Evolutionary conservation across 202 grass and related monocot genomes (phyloP), one percentile per base, ranked within the genome.

Genomic region (Dendrocalamus latiflorus): DNA sequence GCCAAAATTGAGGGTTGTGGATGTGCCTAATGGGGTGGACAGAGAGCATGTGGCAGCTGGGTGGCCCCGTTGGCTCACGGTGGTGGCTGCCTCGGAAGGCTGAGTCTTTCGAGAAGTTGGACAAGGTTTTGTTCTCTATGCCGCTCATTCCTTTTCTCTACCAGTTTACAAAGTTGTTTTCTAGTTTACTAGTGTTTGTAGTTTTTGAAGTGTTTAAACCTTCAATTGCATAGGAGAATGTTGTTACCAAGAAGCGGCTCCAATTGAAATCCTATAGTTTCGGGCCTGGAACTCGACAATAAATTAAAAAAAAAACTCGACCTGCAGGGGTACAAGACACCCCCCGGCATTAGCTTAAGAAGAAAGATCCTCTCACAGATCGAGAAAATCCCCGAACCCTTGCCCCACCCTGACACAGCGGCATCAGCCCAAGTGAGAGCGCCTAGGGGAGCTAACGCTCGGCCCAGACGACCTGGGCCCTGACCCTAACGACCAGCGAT

Each of bases 71-170:
- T 90, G 88, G 88, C 74, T 90, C 6, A 83, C 79, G 1, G 74
- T 74, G 15, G 88, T 90, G 88, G 88, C 59, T 83, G 55, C 88
- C 88, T 49, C 72, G 88, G 51, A 90, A 79, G 69, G 78, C 73
- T 39, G 84, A 86, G 56, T 90, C 88, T 38, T 90, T 90, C 66
- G 72, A 90, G 58, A 90, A 90, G 65, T 26, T 90, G 65, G 78
- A 90, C 65, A 90, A 90, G 84, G 83, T 90, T 79, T 21, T 24
- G 50, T 47, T 41, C 64, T 39, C 64, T 13, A 38, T 20, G 17
- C 63, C 26, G 8, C 60, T 2, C 12, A 49, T 49, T 49, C 14
- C 47, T 49, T 47, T 47, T 49, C 47, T 49, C 47, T 49, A 49
- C 47, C 47, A 49, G 47, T 49, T 49, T 49, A 6, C 4, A 16